Percentiles rank a stretch among this genome's conserved stretches.
Evolutionary conservation across 2,329 filamentous ascomycete genomes (phyloP).

Genomic region (Zalaria sp.): DNA sequence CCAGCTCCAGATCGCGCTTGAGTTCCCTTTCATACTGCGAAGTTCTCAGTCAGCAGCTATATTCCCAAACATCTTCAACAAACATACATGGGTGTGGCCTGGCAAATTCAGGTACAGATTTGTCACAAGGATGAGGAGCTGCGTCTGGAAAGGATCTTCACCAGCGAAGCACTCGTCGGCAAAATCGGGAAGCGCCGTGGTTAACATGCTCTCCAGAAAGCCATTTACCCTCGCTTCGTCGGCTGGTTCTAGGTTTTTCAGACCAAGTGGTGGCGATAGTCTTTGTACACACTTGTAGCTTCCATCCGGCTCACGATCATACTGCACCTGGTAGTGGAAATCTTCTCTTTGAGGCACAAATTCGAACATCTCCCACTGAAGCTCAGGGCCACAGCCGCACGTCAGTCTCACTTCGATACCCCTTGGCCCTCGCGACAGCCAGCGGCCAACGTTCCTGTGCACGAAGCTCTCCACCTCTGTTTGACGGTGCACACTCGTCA

Average conservation of each 20-base stretch:
- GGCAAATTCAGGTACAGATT: constrained; percentile 16
- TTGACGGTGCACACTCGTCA: constrained; percentile 1
- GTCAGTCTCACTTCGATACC: constrained; percentile 28
- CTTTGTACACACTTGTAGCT: constrained; percentile 16
- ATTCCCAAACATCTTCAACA: background rate
- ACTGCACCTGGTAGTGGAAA: constrained; percentile 28
- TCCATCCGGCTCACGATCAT: constrained; percentile 11
- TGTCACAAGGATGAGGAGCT: constrained; percentile 29
- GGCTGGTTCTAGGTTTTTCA: constrained; percentile 28
- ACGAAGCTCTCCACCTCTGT: constrained; percentile 18
- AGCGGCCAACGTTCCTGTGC: constrained; percentile 24
- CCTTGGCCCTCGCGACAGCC: constrained; percentile 17
- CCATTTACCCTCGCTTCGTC: constrained; percentile 30
- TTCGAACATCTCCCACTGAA: constrained; percentile 31
- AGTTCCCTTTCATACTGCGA: constrained; percentile 10
- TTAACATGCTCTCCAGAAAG: constrained; percentile 28
- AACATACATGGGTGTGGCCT: constrained; percentile 23
- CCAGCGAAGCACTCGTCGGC: constrained; percentile 29
- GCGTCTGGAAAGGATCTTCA: constrained; percentile 23
- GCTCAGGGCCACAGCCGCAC: constrained; percentile 27
- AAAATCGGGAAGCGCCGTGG: constrained; percentile 26
- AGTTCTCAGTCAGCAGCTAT: constrained; percentile 1
- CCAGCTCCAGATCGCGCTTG: constrained; percentile 25
- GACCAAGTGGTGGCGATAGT: constrained; percentile 30
- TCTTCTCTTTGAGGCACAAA: constrained; percentile 27